Base-by-base conservation (phyloP, 352 stramenopile species). In the Halophytophthora batemanensis region DNA sequence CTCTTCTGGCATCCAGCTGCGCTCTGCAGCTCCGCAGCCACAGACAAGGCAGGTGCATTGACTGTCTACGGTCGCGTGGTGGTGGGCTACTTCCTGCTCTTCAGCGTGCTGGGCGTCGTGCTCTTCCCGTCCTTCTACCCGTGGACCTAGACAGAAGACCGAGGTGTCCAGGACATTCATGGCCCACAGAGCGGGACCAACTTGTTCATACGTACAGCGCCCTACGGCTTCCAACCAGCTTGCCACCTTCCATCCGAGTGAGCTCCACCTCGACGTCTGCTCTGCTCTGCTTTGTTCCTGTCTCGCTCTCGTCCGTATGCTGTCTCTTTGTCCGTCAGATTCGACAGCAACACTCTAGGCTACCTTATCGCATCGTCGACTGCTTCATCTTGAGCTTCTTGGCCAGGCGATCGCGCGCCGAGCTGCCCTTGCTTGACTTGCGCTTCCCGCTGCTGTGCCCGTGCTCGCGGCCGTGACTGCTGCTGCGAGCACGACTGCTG, bases 361-460 rank as follows among this genome's bases (percentile, higher is more conserved):
- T n/a, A n/a, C 31, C 56, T 78, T 40, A 80, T 34, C 66, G 68
- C 25, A 66, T 38, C 19, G 52, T 64, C 19, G 54, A 53, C 47
- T 86, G 86, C 48, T 70, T 82, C 29, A 82, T 82, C 64, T 88
- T 93, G 29, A 93, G 71, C 53, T 93, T 93, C 49, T 93, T 93
- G 43, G 75, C 77, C 47, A 93, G 53, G 1, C 82, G 79, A 47
- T 87, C 79, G 15, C 82, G 77, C 6, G 72, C 79, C 13, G 78
- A 89, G 36, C 44, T 50, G 8, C 23, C 41, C 33, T 69, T 31
- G 14, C 61, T 58, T 3, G 70, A 63, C 56, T 80, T 88, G 44
- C 81, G 72, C 54, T 90, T 92, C 15, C 62, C 60, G 38, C 61
- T 48, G 18, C 39, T 55, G 33, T 53, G 29, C 5, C 17, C 34